Base-by-base conservation (phyloP, 208 protist genomes). In the Acanthamoeba rhysodes region DNA sequence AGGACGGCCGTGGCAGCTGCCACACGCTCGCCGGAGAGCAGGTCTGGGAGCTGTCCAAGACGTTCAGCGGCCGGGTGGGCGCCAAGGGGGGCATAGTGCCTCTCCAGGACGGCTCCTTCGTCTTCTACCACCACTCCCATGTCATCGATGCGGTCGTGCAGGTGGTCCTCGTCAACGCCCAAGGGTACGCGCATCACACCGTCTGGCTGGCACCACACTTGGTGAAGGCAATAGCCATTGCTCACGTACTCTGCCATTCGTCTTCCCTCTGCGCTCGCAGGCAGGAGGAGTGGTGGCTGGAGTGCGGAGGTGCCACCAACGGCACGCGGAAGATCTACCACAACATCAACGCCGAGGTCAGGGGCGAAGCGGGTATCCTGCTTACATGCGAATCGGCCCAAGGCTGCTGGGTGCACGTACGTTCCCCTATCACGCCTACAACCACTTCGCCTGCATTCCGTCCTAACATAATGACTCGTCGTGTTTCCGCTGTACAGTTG, bases 101-200 rank as follows among this genome's bases (percentile, higher is more conserved):
- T 24, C 80, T 88, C 12, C 80, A 29, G n/a, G 80, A 88, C 32
- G 80, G 80, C n/a, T 59, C 80, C n/a, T 88, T 57, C 32, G 8
- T 88, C 80, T 88, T 88, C 53, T 88, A 88, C 80, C 45, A 66
- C 50, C 66, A 66, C 80, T 34, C 80, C n/a, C 50, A 57, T 24
- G 45, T 41, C 78, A 32, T 62, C 29, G 80, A 88, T 4, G 10
- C 80, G 18, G 50, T 66, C 50, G 34, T 88, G 50, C 14, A 88
- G 50, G 80, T 88, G 45, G 80, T 88, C 9, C 53, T 88, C 29
- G 80, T 88, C 50, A 45, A 88, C 14, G 29, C 80, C n/a, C 48
- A 66, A 5, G 80, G 80, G 80, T 88, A 41, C 80, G 48, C 24
- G 0, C 20, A 14, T 41, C 74, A 27, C 3, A 45, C 53, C 41